Evolutionary conservation across 2,329 filamentous ascomycete species (phyloP).

Genomic region (Aspergillus brunneoviolaceus): DNA sequence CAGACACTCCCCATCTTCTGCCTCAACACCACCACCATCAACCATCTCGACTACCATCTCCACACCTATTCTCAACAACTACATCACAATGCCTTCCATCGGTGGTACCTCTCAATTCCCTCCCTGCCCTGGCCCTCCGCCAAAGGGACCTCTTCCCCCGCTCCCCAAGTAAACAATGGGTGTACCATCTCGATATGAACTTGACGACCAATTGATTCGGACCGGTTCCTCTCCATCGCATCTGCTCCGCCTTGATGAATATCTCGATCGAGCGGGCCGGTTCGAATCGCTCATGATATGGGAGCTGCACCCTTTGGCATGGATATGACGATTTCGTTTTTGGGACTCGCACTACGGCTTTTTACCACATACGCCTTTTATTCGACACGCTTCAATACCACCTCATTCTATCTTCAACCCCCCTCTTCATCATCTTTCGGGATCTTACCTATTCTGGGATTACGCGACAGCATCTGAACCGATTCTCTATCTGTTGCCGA

Average conservation of each 20-base stretch:
- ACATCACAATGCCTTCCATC: constrained; percentile 37
- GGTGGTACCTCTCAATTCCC: constrained; percentile 37
- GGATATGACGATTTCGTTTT: constrained; percentile 36
- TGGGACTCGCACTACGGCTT: constrained; percentile 26
- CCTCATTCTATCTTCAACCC: constrained; percentile 5
- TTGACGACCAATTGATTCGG: constrained; percentile 32
- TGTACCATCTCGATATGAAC: constrained; percentile 27
- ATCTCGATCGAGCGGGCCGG: constrained; percentile 8
- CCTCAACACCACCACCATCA: constrained; percentile 14
- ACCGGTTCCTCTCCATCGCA: constrained; percentile 24
- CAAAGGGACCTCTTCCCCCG: constrained; percentile 41
- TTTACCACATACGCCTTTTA: constrained; percentile 18
- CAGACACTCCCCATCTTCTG: neutral
- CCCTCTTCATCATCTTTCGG: constrained; percentile 6
- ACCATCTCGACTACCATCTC: constrained; percentile 1
- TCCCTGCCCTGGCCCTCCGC: constrained; percentile 41
- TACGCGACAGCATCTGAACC: constrained; percentile 7
- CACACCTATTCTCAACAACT: neutral
- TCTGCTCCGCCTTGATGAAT: constrained; percentile 7
- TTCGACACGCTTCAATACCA: constrained; percentile 11
- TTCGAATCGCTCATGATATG: constrained; percentile 22
- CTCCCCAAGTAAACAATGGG: constrained; percentile 36
- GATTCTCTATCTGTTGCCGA: neutral
- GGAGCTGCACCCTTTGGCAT: constrained; percentile 25
- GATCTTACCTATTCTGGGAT: constrained; percentile 12